Evolutionary conservation across 441 rosid genomes (phyloP).

Genomic region (Manihot esculenta): DNA sequence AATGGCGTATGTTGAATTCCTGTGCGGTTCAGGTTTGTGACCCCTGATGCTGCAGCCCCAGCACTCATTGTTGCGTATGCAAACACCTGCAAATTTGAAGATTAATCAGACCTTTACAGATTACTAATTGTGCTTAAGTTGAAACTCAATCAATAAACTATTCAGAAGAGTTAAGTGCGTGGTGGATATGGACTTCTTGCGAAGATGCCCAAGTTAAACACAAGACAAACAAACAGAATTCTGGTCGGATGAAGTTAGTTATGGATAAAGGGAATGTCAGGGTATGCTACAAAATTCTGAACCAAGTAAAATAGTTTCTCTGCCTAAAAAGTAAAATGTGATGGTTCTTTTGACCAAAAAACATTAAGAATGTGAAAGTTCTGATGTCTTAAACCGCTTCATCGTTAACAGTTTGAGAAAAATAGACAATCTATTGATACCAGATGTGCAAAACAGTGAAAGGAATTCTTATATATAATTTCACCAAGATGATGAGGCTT

Average conservation of each 20-base stretch:
- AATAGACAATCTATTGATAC: too few species aligned
- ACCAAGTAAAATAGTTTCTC: not conserved
- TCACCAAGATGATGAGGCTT: too few species aligned
- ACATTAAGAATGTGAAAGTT: not conserved
- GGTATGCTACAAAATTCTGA: not conserved
- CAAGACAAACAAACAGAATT: not conserved
- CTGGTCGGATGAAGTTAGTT: not conserved
- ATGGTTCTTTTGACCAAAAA: not conserved
- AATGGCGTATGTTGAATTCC: slow-evolving; percentile 71
- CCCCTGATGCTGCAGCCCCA: slow-evolving; percentile 76
- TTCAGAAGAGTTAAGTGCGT: not conserved
- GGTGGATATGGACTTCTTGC: not conserved
- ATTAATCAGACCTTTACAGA: not conserved
- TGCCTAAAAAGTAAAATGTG: not conserved
- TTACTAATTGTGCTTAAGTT: not conserved
- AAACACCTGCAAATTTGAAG: slow-evolving; percentile 39
- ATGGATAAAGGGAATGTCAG: not conserved
- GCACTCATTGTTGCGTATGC: slow-evolving; percentile 74
- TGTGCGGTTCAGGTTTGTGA: slow-evolving; percentile 72
- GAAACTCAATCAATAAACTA: not conserved
- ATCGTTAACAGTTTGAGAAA: too few species aligned
- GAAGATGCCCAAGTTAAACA: not conserved
- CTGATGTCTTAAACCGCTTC: not conserved
- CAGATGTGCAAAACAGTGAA: too few species aligned
- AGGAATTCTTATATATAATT: too few species aligned